phyloP scores from a whole-genome alignment of 768 basidiomycete species.

The Leccinum variicolor region DNA sequence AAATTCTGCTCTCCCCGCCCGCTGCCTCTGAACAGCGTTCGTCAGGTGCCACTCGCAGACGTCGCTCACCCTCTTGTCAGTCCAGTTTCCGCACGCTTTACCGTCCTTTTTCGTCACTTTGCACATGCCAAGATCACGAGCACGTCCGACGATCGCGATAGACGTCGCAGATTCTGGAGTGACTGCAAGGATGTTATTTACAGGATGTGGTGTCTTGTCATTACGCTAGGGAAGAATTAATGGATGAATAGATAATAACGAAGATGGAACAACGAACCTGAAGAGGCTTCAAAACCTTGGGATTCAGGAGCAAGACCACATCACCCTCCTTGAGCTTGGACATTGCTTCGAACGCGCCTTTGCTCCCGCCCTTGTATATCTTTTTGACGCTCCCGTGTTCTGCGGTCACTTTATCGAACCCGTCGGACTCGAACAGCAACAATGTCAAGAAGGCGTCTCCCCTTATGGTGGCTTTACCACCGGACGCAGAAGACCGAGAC shows the following conservation, averaged over 20 bases:
- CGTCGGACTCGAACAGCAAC: constrained; percentile 86
- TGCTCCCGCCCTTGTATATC: constrained; percentile 83
- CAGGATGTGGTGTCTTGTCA: constrained; percentile 65
- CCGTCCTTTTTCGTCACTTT: constrained; percentile 74
- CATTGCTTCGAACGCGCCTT: constrained; percentile 87
- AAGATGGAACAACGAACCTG: constrained; percentile 50
- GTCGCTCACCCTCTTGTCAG: constrained; percentile 80
- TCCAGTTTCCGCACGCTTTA: constrained; percentile 82
- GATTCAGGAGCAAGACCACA: constrained; percentile 87
- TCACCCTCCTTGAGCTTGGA: constrained; percentile 86
- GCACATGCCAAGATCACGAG: constrained; percentile 86
- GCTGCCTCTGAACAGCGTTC: constrained; percentile 67
- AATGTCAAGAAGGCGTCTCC: constrained; percentile 85
- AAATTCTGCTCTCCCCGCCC: constrained; percentile 84
- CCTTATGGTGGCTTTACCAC: constrained; percentile 54
- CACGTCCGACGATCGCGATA: constrained; percentile 81
- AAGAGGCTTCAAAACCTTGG: constrained; percentile 81
- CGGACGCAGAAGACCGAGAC: constrained; percentile 50
- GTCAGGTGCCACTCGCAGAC: constrained; percentile 94
- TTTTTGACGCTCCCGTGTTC: constrained; percentile 55
- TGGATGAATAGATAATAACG: not conserved
- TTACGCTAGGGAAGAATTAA: constrained; percentile 9
- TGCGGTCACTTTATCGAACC: constrained; percentile 51
- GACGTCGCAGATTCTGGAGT: constrained; percentile 81
- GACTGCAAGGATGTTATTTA: constrained; percentile 78